phyloP scores from a whole-genome alignment of 768 basidiomycete species.

The Lactarius indigo region DNA sequence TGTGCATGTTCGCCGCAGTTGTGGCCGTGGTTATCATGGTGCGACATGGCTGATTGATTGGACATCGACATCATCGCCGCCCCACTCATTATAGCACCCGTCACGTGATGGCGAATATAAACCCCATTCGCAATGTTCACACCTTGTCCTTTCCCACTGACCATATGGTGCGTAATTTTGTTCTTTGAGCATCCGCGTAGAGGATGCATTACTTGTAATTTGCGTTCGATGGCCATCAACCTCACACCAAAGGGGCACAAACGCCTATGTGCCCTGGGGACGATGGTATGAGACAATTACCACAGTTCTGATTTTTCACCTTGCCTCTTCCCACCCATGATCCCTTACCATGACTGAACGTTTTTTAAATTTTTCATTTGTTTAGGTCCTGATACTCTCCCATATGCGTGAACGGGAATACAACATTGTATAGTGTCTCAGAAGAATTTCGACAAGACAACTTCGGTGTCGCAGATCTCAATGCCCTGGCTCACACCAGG shows the following conservation, averaged over 20 bases:
- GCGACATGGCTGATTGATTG: conserved; percentile 40
- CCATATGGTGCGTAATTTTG: conserved; percentile 28
- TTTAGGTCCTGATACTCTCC: neutral
- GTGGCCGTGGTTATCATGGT: conserved; percentile 47
- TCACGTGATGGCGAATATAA: conserved; percentile 1
- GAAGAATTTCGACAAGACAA: conserved; percentile 39
- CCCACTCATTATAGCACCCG: neutral
- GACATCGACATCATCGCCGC: neutral
- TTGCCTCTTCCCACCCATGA: neutral
- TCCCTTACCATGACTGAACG: neutral
- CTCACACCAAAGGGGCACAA: conserved; percentile 64
- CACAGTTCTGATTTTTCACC: conserved; percentile 42
- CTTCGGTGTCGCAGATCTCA: conserved; percentile 48
- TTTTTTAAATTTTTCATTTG: neutral
- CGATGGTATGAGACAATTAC: conserved; percentile 66
- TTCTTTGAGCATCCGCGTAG: conserved; percentile 19
- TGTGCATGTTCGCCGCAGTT: conserved; percentile 56
- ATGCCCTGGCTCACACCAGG: conserved; percentile 37
- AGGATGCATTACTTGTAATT: conserved; percentile 77
- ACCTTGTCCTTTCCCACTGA: neutral
- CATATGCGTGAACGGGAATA: neutral
- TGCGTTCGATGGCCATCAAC: conserved; percentile 73
- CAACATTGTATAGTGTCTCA: neutral
- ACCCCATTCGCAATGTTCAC: neutral
- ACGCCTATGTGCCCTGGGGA: conserved; percentile 72